Percentiles rank a stretch among this genome's conserved stretches.
phyloP scores from a whole-genome alignment of 805 yeast species.

The Pichia cabralensis region DNA sequence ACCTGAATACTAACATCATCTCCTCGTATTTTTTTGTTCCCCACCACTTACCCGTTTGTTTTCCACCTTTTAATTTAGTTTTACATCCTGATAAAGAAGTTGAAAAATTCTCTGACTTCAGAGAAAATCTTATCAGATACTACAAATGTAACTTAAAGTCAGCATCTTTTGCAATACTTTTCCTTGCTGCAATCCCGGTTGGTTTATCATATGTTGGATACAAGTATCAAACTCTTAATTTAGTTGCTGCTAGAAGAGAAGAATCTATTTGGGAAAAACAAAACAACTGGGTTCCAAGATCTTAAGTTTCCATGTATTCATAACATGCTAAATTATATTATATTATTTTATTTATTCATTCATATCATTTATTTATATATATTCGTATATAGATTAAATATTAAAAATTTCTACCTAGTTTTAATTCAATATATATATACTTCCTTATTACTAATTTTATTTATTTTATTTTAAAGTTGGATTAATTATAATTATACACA shows the following conservation, averaged over 20 bases:
- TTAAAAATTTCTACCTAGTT: too few species aligned
- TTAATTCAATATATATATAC: not conserved
- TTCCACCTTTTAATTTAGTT: conserved; percentile 17
- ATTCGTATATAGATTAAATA: too few species aligned
- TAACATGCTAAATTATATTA: too few species aligned
- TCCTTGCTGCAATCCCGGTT: conserved; percentile 25
- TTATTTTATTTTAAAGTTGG: not conserved
- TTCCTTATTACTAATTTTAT: not conserved
- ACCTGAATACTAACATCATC: not conserved
- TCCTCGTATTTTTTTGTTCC: too few species aligned
- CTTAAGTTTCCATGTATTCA: conserved; percentile 7
- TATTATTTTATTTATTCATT: not conserved
- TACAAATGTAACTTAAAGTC: conserved; percentile 25
- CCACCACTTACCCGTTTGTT: too few species aligned
- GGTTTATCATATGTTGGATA: conserved; percentile 24
- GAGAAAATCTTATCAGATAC: conserved; percentile 23
- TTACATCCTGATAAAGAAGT: conserved; percentile 24
- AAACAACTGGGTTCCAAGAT: conserved; percentile 22
- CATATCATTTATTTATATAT: not conserved
- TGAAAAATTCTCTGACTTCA: conserved; percentile 22
- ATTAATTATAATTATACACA: not conserved
- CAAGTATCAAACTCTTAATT: conserved; percentile 21
- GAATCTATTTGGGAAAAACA: conserved; percentile 18
- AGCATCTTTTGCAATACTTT: conserved; percentile 19
- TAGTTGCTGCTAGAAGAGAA: conserved; percentile 23